Base-by-base conservation (phyloP, 371 early-diverging fungal genomes). In the Saksenaea oblongispora region DNA sequence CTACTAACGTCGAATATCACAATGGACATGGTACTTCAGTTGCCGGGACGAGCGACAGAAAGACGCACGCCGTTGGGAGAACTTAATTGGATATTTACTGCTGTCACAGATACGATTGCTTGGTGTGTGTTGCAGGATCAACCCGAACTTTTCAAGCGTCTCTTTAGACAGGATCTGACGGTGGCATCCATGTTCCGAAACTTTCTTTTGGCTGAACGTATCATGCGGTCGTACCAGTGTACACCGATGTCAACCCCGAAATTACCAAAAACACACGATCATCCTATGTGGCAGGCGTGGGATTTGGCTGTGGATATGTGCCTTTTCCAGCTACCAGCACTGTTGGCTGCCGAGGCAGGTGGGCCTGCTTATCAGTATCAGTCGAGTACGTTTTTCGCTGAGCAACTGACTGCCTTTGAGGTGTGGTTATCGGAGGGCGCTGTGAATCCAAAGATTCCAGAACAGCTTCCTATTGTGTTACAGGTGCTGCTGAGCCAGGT, bases 51-150 rank as follows among this genome's bases (percentile, higher is more conserved):
- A 13, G 81, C 95, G 31, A 89, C 87, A 63, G 97, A 97, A 70
- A 84, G 98, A 53, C 86, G 96, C 14, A 96, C 98, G 0, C 96
- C 98, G 0, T 75, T 96, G 9, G 98, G 98, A 59, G 98, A 98
- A 71, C 85, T 98, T 56, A 97, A 96, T 71, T 98, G 98, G 98
- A 96, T 98, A 14, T 97, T 98, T 69, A 97, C 98, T 0, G 93
- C 99, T 31, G 94, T 98, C 31, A 98, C 97, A 0, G 99, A 98
- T 76, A 97, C 98, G 5, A 98, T 98, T 58, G 99, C 99, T n/a
- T 98, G 99, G 99, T 93, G 88, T 66, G 91, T 93, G 14, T 74
- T 98, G 31, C 82, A 82, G 55, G 76, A 75, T 56, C 91, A 95
- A 15, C 89, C 90, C 11, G 95, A 93, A 57, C 65, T 93, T 31